Evolutionary conservation across 2,329 filamentous ascomycete species (phyloP), one percentile per base, ranked within the genome.

Genomic region (Zasmidium citrigriseum): DNA sequence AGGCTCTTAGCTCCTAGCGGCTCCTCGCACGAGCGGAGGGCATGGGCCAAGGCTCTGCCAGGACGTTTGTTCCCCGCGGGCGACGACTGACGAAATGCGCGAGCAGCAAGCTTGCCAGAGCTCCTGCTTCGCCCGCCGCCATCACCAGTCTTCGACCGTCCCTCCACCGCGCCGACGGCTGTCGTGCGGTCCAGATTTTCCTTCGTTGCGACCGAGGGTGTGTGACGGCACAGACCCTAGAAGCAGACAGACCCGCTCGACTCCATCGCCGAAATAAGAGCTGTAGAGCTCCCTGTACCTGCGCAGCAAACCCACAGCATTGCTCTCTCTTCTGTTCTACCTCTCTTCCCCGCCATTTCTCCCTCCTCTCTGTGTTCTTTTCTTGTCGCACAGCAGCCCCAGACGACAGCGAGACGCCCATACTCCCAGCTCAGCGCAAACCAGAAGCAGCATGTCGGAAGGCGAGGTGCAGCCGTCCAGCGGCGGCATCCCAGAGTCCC

Each of bases 401-500:
- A 34, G 27, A 34, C 7, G 7, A 7, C 27, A 34, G 27, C 27
- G 27, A 34, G 7, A 34, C 7, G 14, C 27, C 27, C 27, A 34
- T 14, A 7, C 27, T 34, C 14, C 7, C 14, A 7, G 7, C 27
- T 34, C 27, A 41, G 34, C 14, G 34, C 4, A n/a, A 4, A 7
- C 34, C 34, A 16, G 14, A 16, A 45, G n/a, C 59, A 61, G 27
- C 49, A 68, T 68, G 66, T 67, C 66, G 41, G 65, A 67, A 47
- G 60, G 59, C 54, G 27, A 53, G 2, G 49, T 53, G 22, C 61
- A 63, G 58, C 66, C 61, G 52, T 57, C 62, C 12, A 51, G 49
- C 44, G 62, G 61, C 52, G 62, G 61, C 50, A 67, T 69, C 54
- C 67, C 63, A 49, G 67, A 68, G 59, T 69, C 66, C 46, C 55